Conservation (phyloP, 495 filamentous ascomycete genomes). For the Cercophora scortea region DNA sequence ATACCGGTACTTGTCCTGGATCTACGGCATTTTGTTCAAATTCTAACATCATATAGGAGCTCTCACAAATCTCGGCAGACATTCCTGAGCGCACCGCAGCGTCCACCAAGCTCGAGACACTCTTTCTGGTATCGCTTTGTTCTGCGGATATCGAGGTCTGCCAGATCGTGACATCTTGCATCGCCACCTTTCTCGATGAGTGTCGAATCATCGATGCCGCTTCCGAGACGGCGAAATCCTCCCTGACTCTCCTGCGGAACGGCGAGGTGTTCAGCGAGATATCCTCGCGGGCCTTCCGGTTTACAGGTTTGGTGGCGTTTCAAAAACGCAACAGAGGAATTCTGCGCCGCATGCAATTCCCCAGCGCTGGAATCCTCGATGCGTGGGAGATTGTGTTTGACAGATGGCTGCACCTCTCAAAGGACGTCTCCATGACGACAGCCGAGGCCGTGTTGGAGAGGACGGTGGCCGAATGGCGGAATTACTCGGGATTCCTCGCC, state of each 20-base stretch:
- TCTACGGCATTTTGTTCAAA: background rate
- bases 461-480: constrained; percentile 54
- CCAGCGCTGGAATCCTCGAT: constrained; percentile 50
- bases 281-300: constrained; percentile 52
- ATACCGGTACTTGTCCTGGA: constrained; percentile 29
- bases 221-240: constrained; percentile 36
- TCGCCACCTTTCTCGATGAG: constrained; percentile 56
- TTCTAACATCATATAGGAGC: constrained; percentile 25
- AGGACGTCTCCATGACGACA: constrained; percentile 45
- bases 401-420: constrained; percentile 51
- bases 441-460: constrained; percentile 44
- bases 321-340: constrained; percentile 52
- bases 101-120: constrained; percentile 46
- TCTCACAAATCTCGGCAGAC: constrained; percentile 39
- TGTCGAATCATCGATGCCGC: constrained; percentile 46
- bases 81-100: constrained; percentile 40
- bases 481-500: constrained; percentile 58
- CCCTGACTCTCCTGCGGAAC: constrained; percentile 49
- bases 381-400: constrained; percentile 59
- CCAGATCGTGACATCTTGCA: constrained; percentile 51
- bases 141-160: constrained; percentile 56
- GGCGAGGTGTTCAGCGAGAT: constrained; percentile 53
- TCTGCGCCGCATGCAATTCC: constrained; percentile 50
- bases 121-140: constrained; percentile 54
- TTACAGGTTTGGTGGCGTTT: constrained; percentile 59